Conservation (phyloP, 192 early-diverging fungal species). For the Podila minutissima region DNA sequence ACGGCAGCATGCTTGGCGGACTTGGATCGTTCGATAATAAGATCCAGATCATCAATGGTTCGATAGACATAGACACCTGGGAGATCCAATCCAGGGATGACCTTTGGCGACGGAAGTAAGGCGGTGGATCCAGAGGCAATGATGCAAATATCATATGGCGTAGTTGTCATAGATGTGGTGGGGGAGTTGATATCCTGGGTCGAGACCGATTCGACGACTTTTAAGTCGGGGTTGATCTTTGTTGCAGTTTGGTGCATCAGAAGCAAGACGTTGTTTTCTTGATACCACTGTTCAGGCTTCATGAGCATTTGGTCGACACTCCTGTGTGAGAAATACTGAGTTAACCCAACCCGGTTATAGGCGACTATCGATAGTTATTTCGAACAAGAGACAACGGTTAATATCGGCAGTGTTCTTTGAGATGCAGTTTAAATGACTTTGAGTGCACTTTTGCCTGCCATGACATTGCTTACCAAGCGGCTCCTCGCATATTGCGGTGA, state of each 20-base stretch:
- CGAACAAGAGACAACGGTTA: background rate
- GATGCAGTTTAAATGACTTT: background rate
- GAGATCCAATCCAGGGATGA: slow-evolving; percentile 47
- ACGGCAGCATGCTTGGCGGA: slow-evolving; percentile 60
- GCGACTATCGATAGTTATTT: slow-evolving; percentile 45
- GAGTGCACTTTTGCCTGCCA: background rate
- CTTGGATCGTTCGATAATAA: slow-evolving; percentile 59
- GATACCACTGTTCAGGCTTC: slow-evolving; percentile 61
- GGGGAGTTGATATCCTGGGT: slow-evolving; percentile 13
- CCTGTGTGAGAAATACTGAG: slow-evolving; percentile 69
- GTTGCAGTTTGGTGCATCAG: slow-evolving; percentile 53
- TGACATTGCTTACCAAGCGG: slow-evolving; percentile 31
- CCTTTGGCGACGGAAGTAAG: slow-evolving; percentile 58
- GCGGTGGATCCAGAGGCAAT: slow-evolving; percentile 70
- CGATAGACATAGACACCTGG: slow-evolving; percentile 73
- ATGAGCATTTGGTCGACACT: slow-evolving; percentile 54
- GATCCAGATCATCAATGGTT: slow-evolving; percentile 67
- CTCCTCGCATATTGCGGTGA: slow-evolving; percentile 69
- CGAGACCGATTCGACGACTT: slow-evolving; percentile 41
- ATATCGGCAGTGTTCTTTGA: background rate
- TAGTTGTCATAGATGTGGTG: slow-evolving; percentile 4
- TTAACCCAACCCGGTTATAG: slow-evolving; percentile 74
- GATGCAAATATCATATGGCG: slow-evolving; percentile 65
- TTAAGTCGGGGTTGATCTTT: slow-evolving; percentile 49
- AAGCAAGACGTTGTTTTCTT: slow-evolving; percentile 56